Percentiles rank a stretch among this genome's conserved stretches.
Evolutionary conservation across 1,139 yeast species (phyloP).

Genomic region (Suhomyces yuchorum): DNA sequence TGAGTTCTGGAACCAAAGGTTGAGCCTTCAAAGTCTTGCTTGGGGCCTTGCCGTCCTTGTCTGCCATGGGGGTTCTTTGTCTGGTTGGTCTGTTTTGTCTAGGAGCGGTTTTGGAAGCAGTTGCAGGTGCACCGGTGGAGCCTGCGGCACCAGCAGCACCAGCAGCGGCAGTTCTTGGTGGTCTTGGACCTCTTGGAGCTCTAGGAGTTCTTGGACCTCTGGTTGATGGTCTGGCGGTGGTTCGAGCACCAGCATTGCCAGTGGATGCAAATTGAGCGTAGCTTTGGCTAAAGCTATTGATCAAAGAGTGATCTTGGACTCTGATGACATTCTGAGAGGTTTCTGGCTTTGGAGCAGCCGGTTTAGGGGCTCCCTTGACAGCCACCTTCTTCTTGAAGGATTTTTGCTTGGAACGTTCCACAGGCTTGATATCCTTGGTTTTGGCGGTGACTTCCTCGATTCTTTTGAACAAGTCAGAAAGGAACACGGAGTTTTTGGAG

Average conservation of each 20-base stretch:
- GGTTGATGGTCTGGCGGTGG: neutral
- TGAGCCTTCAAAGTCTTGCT: conserved; percentile 19
- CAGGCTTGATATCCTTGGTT: conserved; percentile 15
- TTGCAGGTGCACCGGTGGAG: conserved; percentile 1
- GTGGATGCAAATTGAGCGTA: conserved; percentile 10
- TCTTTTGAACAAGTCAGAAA: conserved; percentile 38
- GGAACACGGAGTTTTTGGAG: conserved; percentile 18
- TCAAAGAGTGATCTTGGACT: conserved; percentile 16
- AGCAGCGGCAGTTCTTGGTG: conserved; percentile 9
- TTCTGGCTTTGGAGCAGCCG: conserved; percentile 3
- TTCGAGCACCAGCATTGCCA: conserved; percentile 1
- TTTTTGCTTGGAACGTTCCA: conserved; percentile 14
- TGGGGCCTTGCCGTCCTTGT: conserved; percentile 13
- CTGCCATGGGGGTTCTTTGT: conserved; percentile 3
- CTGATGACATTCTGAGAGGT: conserved; percentile 11
- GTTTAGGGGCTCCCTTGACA: conserved; percentile 1
- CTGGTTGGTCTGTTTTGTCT: conserved; percentile 11
- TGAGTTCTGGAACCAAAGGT: conserved; percentile 27
- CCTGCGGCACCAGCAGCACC: conserved; percentile 1
- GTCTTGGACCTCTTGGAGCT: conserved; percentile 10
- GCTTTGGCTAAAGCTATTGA: conserved; percentile 14
- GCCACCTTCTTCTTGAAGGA: conserved; percentile 10
- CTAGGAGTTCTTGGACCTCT: conserved; percentile 8
- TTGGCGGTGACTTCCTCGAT: conserved; percentile 35
- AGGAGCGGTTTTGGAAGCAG: conserved; percentile 8